Evolutionary conservation across 768 basidiomycete genomes (phyloP), one percentile per base, ranked within the genome.

Genomic region (Tulasnella sp.): DNA sequence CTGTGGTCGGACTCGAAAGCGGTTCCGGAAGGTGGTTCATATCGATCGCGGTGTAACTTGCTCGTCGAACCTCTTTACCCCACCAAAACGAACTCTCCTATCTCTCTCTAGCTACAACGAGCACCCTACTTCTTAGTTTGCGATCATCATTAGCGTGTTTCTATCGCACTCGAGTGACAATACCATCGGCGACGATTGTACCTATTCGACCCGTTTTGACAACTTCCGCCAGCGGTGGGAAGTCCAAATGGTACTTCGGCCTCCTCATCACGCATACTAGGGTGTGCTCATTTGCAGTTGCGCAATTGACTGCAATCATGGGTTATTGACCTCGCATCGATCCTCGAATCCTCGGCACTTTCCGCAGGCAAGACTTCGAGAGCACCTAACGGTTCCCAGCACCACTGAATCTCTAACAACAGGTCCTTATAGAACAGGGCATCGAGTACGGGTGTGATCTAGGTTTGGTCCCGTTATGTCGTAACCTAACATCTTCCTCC

Each of bases 361-460:
- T 84, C 91, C 83, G 71, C 81, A 83, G 74, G 87, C 80, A 92
- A 87, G 86, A 86, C 82, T 89, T 98, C 82, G 78, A 84, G 37
- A 88, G 80, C 86, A 97, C 84, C 84, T 97, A 55, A 86, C 85
- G 3, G 86, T 91, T 81, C 81, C 85, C 23, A 84, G 83, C 15
- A 84, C 82, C 79, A 80, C 90, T 11, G 86, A 87, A 0, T 79
- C 95, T 92, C 88, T 93, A 93, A 85, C 89, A 92, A 78, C 93
- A 94, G 9, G 86, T 94, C 80, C 81, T 82, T 48, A 93, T 94
- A 85, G 95, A 93, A 83, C 92, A 93, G 83, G 92, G 95, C 57
- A 89, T 93, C 18, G 93, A 96, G 81, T 98, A 96, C 86, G 94
- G 91, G 95, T 95, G 70, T 78, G 83, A 77, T 48, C 51, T 42